phyloP scores from a whole-genome alignment of 768 basidiomycete genomes.

The Lactifluus volemus region DNA sequence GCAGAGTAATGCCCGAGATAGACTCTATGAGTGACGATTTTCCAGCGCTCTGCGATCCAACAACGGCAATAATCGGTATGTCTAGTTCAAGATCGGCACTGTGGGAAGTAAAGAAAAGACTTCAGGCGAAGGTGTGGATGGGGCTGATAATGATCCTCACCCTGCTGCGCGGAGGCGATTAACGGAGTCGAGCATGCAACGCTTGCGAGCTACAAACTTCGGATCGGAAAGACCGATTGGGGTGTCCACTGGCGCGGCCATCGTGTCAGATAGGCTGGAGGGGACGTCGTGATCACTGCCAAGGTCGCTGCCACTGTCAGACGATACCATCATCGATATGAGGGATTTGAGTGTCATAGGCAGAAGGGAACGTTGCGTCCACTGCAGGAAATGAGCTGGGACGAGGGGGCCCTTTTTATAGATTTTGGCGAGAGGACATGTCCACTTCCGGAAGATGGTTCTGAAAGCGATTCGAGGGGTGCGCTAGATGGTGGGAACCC shows the following conservation, averaged over 20 bases:
- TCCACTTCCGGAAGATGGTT: neutral
- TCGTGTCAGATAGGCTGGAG: neutral
- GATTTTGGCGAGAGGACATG: neutral
- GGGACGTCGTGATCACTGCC: neutral
- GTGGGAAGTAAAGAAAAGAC: neutral
- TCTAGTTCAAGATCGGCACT: constrained; percentile 67
- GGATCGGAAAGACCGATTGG: constrained; percentile 49
- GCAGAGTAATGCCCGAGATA: constrained; percentile 63
- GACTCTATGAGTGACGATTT: constrained; percentile 74
- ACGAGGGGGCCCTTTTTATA: neutral
- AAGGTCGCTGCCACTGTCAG: neutral
- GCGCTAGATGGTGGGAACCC: neutral
- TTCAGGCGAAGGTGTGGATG: neutral
- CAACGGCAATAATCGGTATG: constrained; percentile 63
- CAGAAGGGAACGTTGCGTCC: too few relatives aligned
- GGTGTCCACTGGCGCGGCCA: neutral
- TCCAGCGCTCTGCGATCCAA: constrained; percentile 69
- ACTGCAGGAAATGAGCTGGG: neutral
- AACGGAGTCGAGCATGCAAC: constrained; percentile 47
- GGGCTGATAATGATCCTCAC: constrained; percentile 27
- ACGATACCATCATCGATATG: neutral
- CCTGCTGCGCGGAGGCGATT: constrained; percentile 56
- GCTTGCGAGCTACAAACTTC: constrained; percentile 31
- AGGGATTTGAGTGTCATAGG: neutral
- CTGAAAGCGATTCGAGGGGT: neutral